These are phyloP conservation scores for Coemansia sp. DNA, from an alignment of 192 early-diverging fungal species.

Conservation along the genomic window DNA sequence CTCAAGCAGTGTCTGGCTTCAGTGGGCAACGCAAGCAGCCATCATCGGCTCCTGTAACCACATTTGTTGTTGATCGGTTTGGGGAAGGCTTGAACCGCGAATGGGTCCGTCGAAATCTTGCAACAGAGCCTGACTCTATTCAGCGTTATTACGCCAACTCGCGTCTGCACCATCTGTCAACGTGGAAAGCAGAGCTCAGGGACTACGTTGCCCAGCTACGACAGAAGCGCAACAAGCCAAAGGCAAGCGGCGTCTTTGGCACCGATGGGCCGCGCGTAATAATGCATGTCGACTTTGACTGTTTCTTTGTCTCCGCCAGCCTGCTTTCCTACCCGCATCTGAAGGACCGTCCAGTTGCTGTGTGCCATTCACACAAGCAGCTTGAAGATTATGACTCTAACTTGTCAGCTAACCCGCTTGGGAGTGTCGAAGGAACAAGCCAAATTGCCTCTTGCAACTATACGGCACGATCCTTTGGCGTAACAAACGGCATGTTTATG, in stretches of 20 bases:
- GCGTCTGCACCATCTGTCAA: slow-evolving; percentile 73
- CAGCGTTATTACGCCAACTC: slow-evolving; percentile 67
- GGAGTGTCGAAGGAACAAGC: slow-evolving; percentile 32
- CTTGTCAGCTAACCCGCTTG: not conserved
- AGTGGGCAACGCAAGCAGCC: not conserved
- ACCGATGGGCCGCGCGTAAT: slow-evolving; percentile 29
- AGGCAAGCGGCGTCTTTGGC: not conserved
- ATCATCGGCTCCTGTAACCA: not conserved
- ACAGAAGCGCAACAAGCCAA: slow-evolving; percentile 3
- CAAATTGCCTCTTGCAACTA: slow-evolving; percentile 90
- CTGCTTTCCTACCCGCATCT: slow-evolving; percentile 69
- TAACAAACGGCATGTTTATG: slow-evolving; percentile 79
- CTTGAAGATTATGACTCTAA: not conserved
- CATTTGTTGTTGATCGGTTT: slow-evolving; percentile 32
- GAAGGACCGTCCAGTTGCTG: slow-evolving; percentile 64
- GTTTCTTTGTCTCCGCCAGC: slow-evolving; percentile 88
- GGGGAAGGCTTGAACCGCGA: slow-evolving; percentile 38
- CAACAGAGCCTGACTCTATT: slow-evolving; percentile 57
- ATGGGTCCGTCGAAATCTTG: slow-evolving; percentile 46
- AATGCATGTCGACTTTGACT: slow-evolving; percentile 93
- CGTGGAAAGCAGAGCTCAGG: slow-evolving; percentile 81
- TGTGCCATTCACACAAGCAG: slow-evolving; percentile 61
- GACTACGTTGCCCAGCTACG: slow-evolving; percentile 51
- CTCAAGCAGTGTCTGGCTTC: not conserved
- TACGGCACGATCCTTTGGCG: slow-evolving; percentile 69